Conservation (phyloP, 2,329 filamentous ascomycete genomes). For the Fusarium bactridioides region DNA sequence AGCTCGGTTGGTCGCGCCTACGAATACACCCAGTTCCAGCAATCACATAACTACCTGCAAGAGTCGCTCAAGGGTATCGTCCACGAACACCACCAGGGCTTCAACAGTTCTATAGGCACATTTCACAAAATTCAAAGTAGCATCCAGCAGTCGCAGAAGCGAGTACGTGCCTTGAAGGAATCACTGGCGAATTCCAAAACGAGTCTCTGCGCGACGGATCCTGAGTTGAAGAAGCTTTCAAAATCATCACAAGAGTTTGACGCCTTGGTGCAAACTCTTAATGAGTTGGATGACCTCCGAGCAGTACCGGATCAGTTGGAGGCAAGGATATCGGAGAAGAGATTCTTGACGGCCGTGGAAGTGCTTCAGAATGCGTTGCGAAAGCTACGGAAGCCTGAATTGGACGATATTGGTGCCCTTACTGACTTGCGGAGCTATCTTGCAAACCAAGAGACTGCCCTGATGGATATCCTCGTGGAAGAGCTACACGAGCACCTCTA, state of each 20-base stretch:
- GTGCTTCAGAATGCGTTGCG: slow-evolving; percentile 87
- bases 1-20: slow-evolving; percentile 93
- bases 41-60: slow-evolving; percentile 88
- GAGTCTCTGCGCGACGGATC: slow-evolving; percentile 84
- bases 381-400: slow-evolving; percentile 83
- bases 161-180: slow-evolving; percentile 82
- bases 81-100: slow-evolving; percentile 98
- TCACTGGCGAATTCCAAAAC: slow-evolving; percentile 83
- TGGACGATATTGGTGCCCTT: slow-evolving; percentile 90
- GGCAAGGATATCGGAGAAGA: slow-evolving; percentile 93
- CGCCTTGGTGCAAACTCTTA: slow-evolving; percentile 82
- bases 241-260: slow-evolving; percentile 90
- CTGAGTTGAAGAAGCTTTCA: slow-evolving; percentile 89
- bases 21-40: slow-evolving; percentile 84
- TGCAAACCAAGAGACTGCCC: slow-evolving; percentile 86
- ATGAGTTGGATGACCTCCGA: slow-evolving; percentile 86
- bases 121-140: slow-evolving; percentile 98
- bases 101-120: slow-evolving; percentile 98
- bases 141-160: slow-evolving; percentile 86
- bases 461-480: slow-evolving; percentile 96
- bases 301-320: slow-evolving; percentile 91
- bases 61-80: slow-evolving; percentile 93
- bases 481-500: slow-evolving; percentile 97
- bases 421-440: slow-evolving; percentile 87
- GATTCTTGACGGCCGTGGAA: slow-evolving; percentile 91